phyloP scores from a whole-genome alignment of 805 yeast genomes.

The Wickerhamomyces xylosicus region DNA sequence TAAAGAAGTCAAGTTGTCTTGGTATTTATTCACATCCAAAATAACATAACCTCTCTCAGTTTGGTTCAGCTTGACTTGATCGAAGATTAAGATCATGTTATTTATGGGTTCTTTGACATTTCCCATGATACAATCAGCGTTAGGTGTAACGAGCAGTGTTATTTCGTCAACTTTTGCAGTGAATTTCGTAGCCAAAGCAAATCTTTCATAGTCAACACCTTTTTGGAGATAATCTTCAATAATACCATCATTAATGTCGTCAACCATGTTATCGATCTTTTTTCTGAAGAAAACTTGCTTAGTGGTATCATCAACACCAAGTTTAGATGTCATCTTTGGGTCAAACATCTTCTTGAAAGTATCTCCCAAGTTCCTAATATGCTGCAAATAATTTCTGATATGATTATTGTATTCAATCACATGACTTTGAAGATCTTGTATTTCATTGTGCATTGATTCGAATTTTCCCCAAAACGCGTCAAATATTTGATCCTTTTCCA shows the following conservation, averaged over 20 bases:
- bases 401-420: slow-evolving; percentile 3
- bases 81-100: slow-evolving; percentile 9
- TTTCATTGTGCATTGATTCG: background rate
- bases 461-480: slow-evolving; percentile 3
- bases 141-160: slow-evolving; percentile 3
- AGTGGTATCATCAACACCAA: background rate
- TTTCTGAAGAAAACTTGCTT: too few relatives aligned
- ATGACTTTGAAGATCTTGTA: slow-evolving; percentile 10
- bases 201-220: background rate
- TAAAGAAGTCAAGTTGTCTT: slow-evolving; percentile 14
- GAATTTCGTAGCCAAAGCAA: background rate
- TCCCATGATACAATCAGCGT: slow-evolving; percentile 18
- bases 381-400: slow-evolving; percentile 3
- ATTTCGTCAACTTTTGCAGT: slow-evolving; percentile 7
- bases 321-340: slow-evolving; percentile 5
- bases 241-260: background rate
- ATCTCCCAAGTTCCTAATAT: slow-evolving; percentile 3
- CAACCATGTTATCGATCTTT: background rate
- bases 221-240: background rate
- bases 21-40: slow-evolving; percentile 27
- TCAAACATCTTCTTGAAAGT: slow-evolving; percentile 6
- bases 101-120: slow-evolving; percentile 17
- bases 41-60: slow-evolving; percentile 24
- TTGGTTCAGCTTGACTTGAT: slow-evolving; percentile 20
- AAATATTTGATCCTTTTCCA: slow-evolving; percentile 35